Evolutionary conservation across 2,329 filamentous ascomycete species (phyloP).

Genomic region (Ophiostoma sp.): DNA sequence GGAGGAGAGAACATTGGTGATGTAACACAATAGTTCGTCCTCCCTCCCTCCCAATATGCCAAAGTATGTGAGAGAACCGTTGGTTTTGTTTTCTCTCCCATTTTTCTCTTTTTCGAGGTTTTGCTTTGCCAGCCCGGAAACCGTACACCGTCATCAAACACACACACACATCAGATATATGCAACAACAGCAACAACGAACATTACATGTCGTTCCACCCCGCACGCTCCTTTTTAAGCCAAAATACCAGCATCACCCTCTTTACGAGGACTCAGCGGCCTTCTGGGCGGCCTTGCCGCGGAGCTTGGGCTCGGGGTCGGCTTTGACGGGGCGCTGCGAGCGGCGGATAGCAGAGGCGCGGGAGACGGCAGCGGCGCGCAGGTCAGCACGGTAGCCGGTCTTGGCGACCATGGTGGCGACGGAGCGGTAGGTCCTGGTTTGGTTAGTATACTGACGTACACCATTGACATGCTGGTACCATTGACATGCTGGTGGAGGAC

Average conservation of each 20-base stretch:
- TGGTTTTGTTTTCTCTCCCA: neutral
- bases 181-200: slow-evolving; percentile 11
- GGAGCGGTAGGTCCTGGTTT: slow-evolving; percentile 76
- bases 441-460: neutral
- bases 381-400: slow-evolving; percentile 79
- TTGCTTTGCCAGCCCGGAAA: slow-evolving; percentile 22
- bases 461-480: too few relatives aligned
- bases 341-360: slow-evolving; percentile 83
- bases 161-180: slow-evolving; percentile 11
- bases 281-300: slow-evolving; percentile 79
- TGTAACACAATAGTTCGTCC: neutral
- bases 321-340: slow-evolving; percentile 78
- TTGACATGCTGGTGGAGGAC: neutral
- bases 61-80: neutral
- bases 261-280: slow-evolving; percentile 56
- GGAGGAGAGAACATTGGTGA: neutral
- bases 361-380: slow-evolving; percentile 76
- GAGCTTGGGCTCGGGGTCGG: slow-evolving; percentile 69
- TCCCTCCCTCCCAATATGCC: neutral
- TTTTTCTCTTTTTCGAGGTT: neutral
- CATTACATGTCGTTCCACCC: neutral
- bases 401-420: slow-evolving; percentile 82
- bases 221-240: neutral
- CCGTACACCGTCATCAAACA: slow-evolving; percentile 18
- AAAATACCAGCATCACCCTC: slow-evolving; percentile 11